phyloP scores from a whole-genome alignment of 371 early-diverging fungal genomes.

The Aphelidium insulamus region DNA sequence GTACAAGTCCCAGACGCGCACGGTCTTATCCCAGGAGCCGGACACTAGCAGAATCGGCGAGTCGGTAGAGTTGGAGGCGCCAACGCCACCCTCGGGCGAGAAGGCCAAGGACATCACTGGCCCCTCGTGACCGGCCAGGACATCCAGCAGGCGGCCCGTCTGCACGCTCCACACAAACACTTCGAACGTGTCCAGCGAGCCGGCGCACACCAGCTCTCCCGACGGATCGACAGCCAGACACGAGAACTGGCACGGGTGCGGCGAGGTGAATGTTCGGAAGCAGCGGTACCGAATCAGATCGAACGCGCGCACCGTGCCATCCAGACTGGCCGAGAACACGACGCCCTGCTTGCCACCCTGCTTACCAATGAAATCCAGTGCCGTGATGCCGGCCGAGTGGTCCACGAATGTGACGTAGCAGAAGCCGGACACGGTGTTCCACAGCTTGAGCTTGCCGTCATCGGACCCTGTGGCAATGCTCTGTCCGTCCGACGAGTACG shows the following conservation, averaged over 20 bases:
- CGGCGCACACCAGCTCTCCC: slow-evolving; percentile 91
- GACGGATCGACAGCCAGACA: slow-evolving; percentile 80
- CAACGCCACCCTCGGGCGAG: slow-evolving; percentile 45
- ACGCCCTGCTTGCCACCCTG: slow-evolving; percentile 45
- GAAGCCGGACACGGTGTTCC: slow-evolving; percentile 85
- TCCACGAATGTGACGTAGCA: slow-evolving; percentile 93
- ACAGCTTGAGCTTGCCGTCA: slow-evolving; percentile 90
- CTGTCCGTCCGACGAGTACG: slow-evolving; percentile 86
- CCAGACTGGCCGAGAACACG: slow-evolving; percentile 77
- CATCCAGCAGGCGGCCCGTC: slow-evolving; percentile 85
- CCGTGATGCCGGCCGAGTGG: slow-evolving; percentile 58
- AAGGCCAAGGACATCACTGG: slow-evolving; percentile 71
- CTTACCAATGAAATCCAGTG: slow-evolving; percentile 75
- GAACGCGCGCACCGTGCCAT: slow-evolving; percentile 93
- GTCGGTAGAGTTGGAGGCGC: slow-evolving; percentile 18
- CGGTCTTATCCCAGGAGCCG: slow-evolving; percentile 85
- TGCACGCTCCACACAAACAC: slow-evolving; percentile 94
- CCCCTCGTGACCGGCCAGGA: slow-evolving; percentile 79
- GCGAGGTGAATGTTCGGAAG: slow-evolving; percentile 88
- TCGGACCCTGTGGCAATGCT: slow-evolving; percentile 86
- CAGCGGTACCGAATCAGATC: slow-evolving; percentile 91
- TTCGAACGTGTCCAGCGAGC: slow-evolving; percentile 83
- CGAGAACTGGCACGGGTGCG: slow-evolving; percentile 85
- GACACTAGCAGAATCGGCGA: slow-evolving; percentile 22
- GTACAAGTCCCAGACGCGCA: slow-evolving; percentile 86